These are phyloP conservation scores for Acrocalymma vagum DNA, from an alignment of 2,329 filamentous ascomycete genomes.

Conservation along the genomic window DNA sequence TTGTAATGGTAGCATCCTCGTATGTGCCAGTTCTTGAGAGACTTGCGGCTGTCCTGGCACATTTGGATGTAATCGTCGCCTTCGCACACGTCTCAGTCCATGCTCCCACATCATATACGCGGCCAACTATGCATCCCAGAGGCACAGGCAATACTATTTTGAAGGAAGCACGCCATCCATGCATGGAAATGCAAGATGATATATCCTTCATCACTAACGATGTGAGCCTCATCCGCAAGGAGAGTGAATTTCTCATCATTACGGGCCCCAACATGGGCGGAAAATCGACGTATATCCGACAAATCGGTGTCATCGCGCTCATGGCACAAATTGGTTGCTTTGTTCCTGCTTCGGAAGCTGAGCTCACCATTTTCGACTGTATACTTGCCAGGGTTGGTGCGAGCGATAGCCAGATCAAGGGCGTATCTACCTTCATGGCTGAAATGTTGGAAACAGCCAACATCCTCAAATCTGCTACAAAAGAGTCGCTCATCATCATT, in stretches of 20 bases:
- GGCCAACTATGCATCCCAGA: slow-evolving; percentile 88
- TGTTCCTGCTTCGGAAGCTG: slow-evolving; percentile 88
- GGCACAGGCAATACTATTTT: slow-evolving; percentile 88
- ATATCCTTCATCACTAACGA: slow-evolving; percentile 99
- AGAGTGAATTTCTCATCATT: slow-evolving; percentile 93
- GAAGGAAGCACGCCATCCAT: slow-evolving; percentile 94
- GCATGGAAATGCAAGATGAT: slow-evolving; percentile 98
- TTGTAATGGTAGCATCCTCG: slow-evolving; percentile 90
- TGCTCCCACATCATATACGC: slow-evolving; percentile 88
- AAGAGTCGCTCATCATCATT: slow-evolving; percentile 96
- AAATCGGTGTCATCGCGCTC: slow-evolving; percentile 94
- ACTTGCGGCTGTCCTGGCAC: slow-evolving; percentile 85
- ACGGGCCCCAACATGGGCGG: slow-evolving; percentile 99
- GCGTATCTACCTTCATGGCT: slow-evolving; percentile 98
- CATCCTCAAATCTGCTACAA: slow-evolving; percentile 95
- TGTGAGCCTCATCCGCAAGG: slow-evolving; percentile 78
- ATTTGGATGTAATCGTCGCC: slow-evolving; percentile 93
- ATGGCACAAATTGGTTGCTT: slow-evolving; percentile 98
- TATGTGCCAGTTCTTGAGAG: slow-evolving; percentile 94
- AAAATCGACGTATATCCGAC: slow-evolving; percentile 97
- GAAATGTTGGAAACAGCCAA: slow-evolving; percentile 99
- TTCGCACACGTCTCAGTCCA: slow-evolving; percentile 94
- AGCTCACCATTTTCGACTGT: slow-evolving; percentile 95
- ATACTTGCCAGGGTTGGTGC: slow-evolving; percentile 96
- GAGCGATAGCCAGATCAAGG: slow-evolving; percentile 95